These are phyloP conservation scores for Cucumis hystrix DNA, from an alignment of 306 rosid genomes.

Conservation along the genomic window DNA sequence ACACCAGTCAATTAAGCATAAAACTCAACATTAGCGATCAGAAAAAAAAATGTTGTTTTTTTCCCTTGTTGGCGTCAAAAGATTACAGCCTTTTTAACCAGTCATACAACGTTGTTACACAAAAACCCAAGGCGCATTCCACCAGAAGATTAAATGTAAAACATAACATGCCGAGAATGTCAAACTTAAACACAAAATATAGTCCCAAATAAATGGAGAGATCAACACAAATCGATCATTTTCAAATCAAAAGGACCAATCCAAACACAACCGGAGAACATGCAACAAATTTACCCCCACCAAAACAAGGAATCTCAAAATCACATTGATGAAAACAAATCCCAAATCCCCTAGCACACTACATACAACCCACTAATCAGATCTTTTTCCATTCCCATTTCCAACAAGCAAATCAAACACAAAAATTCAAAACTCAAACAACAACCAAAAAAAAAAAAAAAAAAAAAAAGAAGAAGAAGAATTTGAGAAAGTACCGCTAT, in stretches of 20 bases:
- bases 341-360: neutral
- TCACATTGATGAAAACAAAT: neutral
- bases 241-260: neutral
- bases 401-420: neutral
- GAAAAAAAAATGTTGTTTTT: neutral
- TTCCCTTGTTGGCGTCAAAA: neutral
- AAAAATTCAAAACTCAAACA: neutral
- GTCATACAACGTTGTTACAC: neutral
- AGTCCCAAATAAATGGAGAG: neutral
- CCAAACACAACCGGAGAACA: neutral
- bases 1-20: neutral
- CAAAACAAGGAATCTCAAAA: neutral
- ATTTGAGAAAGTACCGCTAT: conserved; percentile 43
- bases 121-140: neutral
- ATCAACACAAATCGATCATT: neutral
- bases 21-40: neutral
- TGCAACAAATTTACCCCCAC: neutral
- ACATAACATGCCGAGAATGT: neutral
- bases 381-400: neutral
- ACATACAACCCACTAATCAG: neutral
- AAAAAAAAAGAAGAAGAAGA: neutral
- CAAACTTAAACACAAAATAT: neutral
- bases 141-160: neutral
- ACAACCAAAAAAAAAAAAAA: neutral
- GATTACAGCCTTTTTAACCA: neutral